Base-by-base conservation (phyloP, 805 yeast genomes). In the Monosporozyma aerobia region DNA sequence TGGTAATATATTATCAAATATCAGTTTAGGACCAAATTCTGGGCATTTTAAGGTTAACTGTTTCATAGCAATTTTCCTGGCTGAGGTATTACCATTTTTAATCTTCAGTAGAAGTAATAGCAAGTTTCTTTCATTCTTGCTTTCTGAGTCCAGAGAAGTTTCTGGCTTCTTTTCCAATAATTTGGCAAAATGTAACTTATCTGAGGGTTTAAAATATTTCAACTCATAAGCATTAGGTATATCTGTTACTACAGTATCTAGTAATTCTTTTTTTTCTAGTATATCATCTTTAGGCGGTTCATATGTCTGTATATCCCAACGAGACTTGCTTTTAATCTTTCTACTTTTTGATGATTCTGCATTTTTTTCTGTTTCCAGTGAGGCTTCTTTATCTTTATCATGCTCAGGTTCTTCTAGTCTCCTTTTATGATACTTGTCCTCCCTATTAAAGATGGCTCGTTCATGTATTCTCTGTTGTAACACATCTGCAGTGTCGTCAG, bases 1-100 rank as follows among this genome's bases (percentile, higher is more conserved):
- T 0, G 97, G 96, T 14, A 90, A 70, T n/a, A 88, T 74, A 54
- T 80, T 82, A 53, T 80, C 78, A 59, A 90, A 83, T 14, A 90
- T 65, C 0, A 81, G 62, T 47, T 79, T 77, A 0, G 96, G 84
- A 0, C 96, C 97, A 59, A 82, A 79, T 13, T 69, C 71, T 7
- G 74, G 69, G 0, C 94, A 83, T 54, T 77, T 76, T 47, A 82
- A 88, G 1, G 85, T 78, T 25, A 90, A 65, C 43, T 78, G 74
- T 52, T 90, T 74, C 68, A 88, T 65, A 0, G 96, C 83, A 14
- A 71, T 68, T 62, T 87, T 90, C 49, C 99, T 76, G 7, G 75
- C 73, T 0, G 73, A 67, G 6, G 87, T 86, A 19, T 82, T 70
- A 2, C 97, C 97, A 65, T 90, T 90, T 62, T 89, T 90, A 44